Conservation (phyloP, 257 asterid species). For the Solanum neorickii region DNA sequence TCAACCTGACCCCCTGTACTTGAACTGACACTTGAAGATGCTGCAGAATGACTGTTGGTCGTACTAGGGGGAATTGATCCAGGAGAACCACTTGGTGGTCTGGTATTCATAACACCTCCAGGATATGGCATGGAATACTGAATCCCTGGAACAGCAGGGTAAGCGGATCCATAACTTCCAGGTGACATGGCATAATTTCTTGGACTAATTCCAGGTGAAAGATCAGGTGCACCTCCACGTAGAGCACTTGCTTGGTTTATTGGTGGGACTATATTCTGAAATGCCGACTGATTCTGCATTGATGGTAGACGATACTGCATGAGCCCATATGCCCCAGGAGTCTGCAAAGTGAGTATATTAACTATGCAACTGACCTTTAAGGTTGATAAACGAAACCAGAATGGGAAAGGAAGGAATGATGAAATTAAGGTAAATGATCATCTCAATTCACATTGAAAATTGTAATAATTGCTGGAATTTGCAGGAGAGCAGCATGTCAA, state of each 20-base stretch:
- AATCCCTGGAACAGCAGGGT: conserved; percentile 51
- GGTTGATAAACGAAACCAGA: conserved; percentile 11
- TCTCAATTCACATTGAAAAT: not conserved
- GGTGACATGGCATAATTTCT: conserved; percentile 59
- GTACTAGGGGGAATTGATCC: conserved; percentile 48
- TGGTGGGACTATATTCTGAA: conserved; percentile 51
- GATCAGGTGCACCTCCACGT: conserved; percentile 55
- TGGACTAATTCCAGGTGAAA: conserved; percentile 56
- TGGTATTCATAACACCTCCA: conserved; percentile 41
- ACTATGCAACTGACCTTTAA: conserved; percentile 19
- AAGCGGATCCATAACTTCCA: conserved; percentile 51
- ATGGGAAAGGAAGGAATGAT: not conserved
- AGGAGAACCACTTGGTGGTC: conserved; percentile 39
- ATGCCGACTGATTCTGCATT: conserved; percentile 61
- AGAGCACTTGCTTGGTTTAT: conserved; percentile 52
- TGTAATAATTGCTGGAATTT: not conserved
- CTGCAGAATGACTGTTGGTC: conserved; percentile 57
- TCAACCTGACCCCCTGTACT: conserved; percentile 71
- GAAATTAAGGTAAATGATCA: not conserved
- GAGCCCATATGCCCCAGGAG: conserved; percentile 78
- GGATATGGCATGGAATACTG: conserved; percentile 65
- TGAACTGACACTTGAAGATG: conserved; percentile 77
- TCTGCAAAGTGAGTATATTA: conserved; percentile 46
- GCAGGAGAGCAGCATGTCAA: not conserved
- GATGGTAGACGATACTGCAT: conserved; percentile 75